These are phyloP conservation scores for Penicillium sumatraense DNA, from an alignment of 2,329 filamentous ascomycete species.

Conservation along the genomic window DNA sequence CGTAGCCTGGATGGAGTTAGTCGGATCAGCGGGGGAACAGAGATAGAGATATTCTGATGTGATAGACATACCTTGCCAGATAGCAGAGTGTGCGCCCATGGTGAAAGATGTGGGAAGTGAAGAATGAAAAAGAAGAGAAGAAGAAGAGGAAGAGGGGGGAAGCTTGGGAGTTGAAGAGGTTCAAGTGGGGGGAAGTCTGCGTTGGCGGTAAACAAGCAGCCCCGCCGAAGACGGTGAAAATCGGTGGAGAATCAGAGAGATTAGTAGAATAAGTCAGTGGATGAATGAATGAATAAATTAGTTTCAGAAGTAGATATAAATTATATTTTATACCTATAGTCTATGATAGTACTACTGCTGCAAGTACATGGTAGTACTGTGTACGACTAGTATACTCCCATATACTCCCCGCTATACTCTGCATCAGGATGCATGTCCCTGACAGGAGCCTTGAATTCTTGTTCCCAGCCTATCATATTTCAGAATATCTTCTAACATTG, in stretches of 20 bases:
- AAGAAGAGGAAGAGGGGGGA: slow-evolving; percentile 15
- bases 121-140: slow-evolving; percentile 17
- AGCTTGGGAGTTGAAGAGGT: slow-evolving; percentile 22
- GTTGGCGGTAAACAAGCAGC: slow-evolving; percentile 30
- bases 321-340: neutral
- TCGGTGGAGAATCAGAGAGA: neutral
- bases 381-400: neutral
- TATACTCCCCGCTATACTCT: neutral
- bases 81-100: slow-evolving; percentile 43
- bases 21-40: neutral
- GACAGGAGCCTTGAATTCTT: neutral
- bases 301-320: neutral
- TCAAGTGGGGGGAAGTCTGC: slow-evolving; percentile 11
- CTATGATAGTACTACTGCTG: no score
- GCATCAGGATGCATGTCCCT: neutral
- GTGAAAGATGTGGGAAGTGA: slow-evolving; percentile 13
- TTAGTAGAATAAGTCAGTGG: neutral
- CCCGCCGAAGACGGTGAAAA: slow-evolving; percentile 8
- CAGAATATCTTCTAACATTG: neutral
- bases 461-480: neutral
- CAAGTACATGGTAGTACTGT: no score
- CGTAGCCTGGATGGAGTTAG: slow-evolving; percentile 54
- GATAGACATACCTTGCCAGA: slow-evolving; percentile 40
- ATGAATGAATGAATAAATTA: neutral
- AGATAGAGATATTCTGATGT: slow-evolving; percentile 16